phyloP scores from a whole-genome alignment of 371 early-diverging fungal genomes.

The Paramicrosporidium saccamoebae region DNA sequence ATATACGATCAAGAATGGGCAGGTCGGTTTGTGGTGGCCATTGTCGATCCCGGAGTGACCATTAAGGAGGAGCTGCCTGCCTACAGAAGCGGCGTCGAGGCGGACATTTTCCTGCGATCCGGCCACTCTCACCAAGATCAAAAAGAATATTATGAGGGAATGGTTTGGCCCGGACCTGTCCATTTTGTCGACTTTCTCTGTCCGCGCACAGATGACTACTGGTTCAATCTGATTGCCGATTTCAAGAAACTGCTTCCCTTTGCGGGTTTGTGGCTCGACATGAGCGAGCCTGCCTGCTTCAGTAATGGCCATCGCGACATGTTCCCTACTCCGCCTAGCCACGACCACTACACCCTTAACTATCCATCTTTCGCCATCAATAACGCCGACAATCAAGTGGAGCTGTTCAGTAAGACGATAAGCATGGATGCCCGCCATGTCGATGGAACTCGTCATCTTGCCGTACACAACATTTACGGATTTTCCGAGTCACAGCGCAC shows the following conservation, averaged over 20 bases:
- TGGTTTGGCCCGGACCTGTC: conserved; percentile 29
- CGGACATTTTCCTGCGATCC: conserved; percentile 5
- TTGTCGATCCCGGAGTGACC: conserved; percentile 5
- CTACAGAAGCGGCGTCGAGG: conserved; percentile 4
- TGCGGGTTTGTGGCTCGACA: conserved; percentile 29
- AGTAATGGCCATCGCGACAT: conserved; percentile 12
- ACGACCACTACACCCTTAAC: conserved; percentile 6
- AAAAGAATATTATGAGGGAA: conserved; percentile 9
- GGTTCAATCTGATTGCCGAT: conserved; percentile 9
- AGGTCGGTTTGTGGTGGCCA: conserved; percentile 4
- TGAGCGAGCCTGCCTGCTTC: conserved; percentile 28
- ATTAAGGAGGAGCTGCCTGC: conserved; percentile 2
- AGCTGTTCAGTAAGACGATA: conserved; percentile 14
- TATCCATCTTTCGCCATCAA: conserved; percentile 12
- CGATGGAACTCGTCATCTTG: conserved; percentile 13
- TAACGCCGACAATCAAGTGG: conserved; percentile 8
- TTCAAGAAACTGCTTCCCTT: conserved; percentile 9
- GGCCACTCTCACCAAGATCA: conserved; percentile 10
- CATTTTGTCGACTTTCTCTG: conserved; percentile 23
- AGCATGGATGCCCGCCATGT: conserved; percentile 15
- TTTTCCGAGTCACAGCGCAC: conserved; percentile 15
- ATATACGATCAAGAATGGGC: too few species aligned
- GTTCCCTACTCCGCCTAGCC: conserved; percentile 5
- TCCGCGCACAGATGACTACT: conserved; percentile 11
- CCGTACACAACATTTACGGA: conserved; percentile 25